phyloP scores from a whole-genome alignment of 2,329 filamentous ascomycete species.

The Ploettnerulaceae sp. region DNA sequence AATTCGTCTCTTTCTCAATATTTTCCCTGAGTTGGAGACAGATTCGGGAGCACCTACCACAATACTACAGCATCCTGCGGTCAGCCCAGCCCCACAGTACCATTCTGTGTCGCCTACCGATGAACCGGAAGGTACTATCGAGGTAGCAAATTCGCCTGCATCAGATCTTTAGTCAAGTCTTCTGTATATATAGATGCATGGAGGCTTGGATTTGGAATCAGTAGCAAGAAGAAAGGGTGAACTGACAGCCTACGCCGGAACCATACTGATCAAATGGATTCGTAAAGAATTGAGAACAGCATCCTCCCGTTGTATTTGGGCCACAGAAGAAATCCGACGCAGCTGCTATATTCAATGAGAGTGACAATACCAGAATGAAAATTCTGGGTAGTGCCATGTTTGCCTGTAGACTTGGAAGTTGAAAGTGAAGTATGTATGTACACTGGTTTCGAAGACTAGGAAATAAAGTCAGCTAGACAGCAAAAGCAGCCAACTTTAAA shows the following conservation, averaged over 20 bases:
- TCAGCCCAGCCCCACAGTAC: neutral
- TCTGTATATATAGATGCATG: neutral
- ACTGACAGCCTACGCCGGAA: constrained; percentile 5
- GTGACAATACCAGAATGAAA: neutral
- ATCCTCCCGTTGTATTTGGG: constrained; percentile 4
- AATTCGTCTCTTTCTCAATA: neutral
- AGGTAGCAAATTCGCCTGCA: neutral
- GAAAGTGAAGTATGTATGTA: too few relatives aligned
- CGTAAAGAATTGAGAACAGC: constrained; percentile 7
- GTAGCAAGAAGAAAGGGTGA: neutral
- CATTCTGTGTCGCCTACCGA: neutral
- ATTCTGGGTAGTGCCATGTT: neutral
- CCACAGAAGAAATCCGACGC: constrained; percentile 2
- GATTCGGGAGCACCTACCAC: neutral
- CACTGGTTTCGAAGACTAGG: too few relatives aligned
- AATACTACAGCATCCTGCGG: constrained; percentile 2
- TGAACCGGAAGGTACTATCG: neutral
- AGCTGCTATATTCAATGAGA: neutral
- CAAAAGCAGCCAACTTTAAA: neutral
- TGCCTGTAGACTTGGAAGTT: too few relatives aligned
- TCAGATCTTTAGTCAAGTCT: neutral
- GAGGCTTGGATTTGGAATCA: neutral
- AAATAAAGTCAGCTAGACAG: neutral
- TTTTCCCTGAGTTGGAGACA: accelerated
- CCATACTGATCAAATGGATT: constrained; percentile 10